A percentile compares a stretch with the other conserved stretches of the same genome.
Conservation (phyloP, 192 early-diverging fungal genomes). For the Chytriomyces confervae region DNA sequence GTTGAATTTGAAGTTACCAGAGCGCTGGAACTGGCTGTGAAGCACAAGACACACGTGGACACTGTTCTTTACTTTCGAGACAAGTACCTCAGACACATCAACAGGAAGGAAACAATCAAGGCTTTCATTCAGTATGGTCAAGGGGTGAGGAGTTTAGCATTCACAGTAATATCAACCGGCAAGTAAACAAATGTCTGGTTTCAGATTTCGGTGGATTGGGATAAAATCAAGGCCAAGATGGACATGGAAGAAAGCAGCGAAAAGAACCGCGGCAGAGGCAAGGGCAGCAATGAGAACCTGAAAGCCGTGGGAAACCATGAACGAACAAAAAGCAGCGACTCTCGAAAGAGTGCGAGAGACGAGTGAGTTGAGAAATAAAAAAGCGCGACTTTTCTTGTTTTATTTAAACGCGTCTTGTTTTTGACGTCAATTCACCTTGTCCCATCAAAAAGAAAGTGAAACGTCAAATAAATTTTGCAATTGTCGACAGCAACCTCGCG, state of each 20-base stretch:
- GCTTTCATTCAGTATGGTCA: slow-evolving; percentile 56
- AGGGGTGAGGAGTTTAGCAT: slow-evolving; percentile 36
- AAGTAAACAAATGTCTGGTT: background rate
- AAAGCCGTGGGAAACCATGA: slow-evolving; percentile 8
- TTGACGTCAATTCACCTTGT: too few species aligned
- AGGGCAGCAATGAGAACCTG: background rate
- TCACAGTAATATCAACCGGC: background rate
- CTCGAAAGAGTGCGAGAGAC: slow-evolving; percentile 2
- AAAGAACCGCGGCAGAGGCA: background rate
- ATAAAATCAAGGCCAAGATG: slow-evolving; percentile 56
- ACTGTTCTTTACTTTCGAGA: slow-evolving; percentile 61
- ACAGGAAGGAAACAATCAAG: slow-evolving; percentile 54
- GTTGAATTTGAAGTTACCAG: background rate
- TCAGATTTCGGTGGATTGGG: slow-evolving; percentile 25
- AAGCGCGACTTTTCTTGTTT: too few species aligned
- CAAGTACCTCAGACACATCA: slow-evolving; percentile 55
- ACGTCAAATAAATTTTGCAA: background rate
- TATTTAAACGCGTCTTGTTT: too few species aligned
- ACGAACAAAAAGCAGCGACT: background rate
- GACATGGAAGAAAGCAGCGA: slow-evolving; percentile 50
- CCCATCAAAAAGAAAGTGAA: background rate
- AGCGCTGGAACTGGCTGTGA: slow-evolving; percentile 62
- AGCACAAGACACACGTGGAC: slow-evolving; percentile 67
- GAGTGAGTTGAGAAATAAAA: background rate
- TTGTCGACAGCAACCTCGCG: background rate